Evolutionary conservation across 805 yeast species (phyloP).

Genomic region (Candida piceae): DNA sequence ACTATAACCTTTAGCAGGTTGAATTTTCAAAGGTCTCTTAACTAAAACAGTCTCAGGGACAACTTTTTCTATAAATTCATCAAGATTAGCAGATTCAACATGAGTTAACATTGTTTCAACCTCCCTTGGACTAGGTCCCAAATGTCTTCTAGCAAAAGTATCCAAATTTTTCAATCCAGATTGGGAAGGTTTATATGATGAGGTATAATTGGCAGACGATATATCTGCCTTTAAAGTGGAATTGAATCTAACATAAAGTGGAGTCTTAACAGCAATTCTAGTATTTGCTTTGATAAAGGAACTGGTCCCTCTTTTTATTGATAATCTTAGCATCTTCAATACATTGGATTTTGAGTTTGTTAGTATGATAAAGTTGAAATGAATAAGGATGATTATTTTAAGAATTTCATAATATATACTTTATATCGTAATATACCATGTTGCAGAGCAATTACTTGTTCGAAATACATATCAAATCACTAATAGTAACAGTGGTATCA

Average conservation of each 20-base stretch:
- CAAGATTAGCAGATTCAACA: slow-evolving; percentile 63
- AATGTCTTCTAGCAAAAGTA: slow-evolving; percentile 84
- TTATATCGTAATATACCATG: too few species aligned
- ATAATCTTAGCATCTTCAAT: slow-evolving; percentile 6
- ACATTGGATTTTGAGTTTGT: too few species aligned
- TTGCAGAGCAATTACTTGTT: too few species aligned
- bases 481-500: too few species aligned
- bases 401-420: too few species aligned
- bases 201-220: slow-evolving; percentile 46
- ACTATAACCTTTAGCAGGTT: slow-evolving; percentile 69
- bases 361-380: too few species aligned
- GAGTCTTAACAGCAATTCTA: not conserved
- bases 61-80: slow-evolving; percentile 63
- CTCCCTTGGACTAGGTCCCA: slow-evolving; percentile 71
- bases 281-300: not conserved
- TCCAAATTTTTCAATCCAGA: slow-evolving; percentile 43
- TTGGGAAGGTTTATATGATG: slow-evolving; percentile 40
- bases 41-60: slow-evolving; percentile 74
- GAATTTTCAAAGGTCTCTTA: slow-evolving; percentile 59
- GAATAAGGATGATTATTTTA: too few species aligned
- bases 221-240: slow-evolving; percentile 40
- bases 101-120: slow-evolving; percentile 59
- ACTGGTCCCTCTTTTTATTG: slow-evolving; percentile 1
- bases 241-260: slow-evolving; percentile 7
- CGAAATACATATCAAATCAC: too few species aligned